Evolutionary conservation across 2,329 filamentous ascomycete genomes (phyloP), one percentile per base, ranked within the genome.

Genomic region (Ophiostoma sp.): DNA sequence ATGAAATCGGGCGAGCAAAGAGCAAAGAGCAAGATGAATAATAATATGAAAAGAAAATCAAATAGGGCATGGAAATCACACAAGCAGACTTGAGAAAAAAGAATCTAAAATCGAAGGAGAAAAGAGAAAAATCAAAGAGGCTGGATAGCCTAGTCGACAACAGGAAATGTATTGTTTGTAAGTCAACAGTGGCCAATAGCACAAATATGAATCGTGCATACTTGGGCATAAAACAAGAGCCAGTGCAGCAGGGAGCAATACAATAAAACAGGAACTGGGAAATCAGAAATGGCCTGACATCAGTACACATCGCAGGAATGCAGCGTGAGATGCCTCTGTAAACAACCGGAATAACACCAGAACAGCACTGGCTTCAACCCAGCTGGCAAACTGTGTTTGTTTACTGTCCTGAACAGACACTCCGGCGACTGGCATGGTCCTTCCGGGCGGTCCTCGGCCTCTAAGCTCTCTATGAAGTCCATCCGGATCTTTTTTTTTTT

Each of bases 381-480:
- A 33, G 2, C 57, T 62, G 13, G 57, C 57, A 27, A 33, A 20
- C 15, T 31, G 35, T 62, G 27, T 62, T 62, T 62, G 27, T 62
- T 62, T 62, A 62, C 57, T 17, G 15, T 13, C 11, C 57, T 6
- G 5, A 44, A 35, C 36, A 65, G 39, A 17, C 20, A 36, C 48
- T n/a, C 48, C 67, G 68, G 62, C 20, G 39, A 13, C 39, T 69
- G 68, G 62, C 20, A 62, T 62, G 57, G 23, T 33, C 57, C 13
- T 33, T 62, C 27, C 23, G 27, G 57, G 57, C 27, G 57, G 57
- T 33, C 57, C 57, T 62, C 27, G 57, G 57, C 27, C 27, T 33
- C 27, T 31, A 27, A 62, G 10, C 52, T 57, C 27, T 15, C 27
- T 27, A 54, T 27, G 23, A 31, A 15, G 15, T 17, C 15, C 41